Evolutionary conservation across 345 rosid genomes (phyloP).

Genomic region (Arabidopsis arenosa): DNA sequence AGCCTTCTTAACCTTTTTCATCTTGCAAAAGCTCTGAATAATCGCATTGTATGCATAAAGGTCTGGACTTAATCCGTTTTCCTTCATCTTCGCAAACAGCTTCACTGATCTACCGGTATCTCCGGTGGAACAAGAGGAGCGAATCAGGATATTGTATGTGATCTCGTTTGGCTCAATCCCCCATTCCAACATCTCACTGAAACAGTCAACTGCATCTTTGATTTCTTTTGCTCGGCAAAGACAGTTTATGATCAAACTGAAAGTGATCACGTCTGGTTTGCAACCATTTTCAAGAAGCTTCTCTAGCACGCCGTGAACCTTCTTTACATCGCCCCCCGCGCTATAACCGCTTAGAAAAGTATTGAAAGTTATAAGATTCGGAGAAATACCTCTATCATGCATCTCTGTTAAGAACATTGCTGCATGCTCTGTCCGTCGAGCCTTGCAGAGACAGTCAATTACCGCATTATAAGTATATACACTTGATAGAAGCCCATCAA

Average conservation of each 20-base stretch:
- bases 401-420: slow-evolving; percentile 53
- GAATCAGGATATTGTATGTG: slow-evolving; percentile 73
- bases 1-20: slow-evolving; percentile 62
- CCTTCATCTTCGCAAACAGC: slow-evolving; percentile 66
- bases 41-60: slow-evolving; percentile 66
- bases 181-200: slow-evolving; percentile 83
- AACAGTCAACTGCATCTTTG: slow-evolving; percentile 84
- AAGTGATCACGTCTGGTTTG: slow-evolving; percentile 79
- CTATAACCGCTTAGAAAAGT: slow-evolving; percentile 69
- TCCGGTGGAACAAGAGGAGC: slow-evolving; percentile 59
- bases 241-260: slow-evolving; percentile 74
- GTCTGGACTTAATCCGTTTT: slow-evolving; percentile 65
- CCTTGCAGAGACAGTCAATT: slow-evolving; percentile 82
- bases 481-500: slow-evolving; percentile 56
- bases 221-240: slow-evolving; percentile 65
- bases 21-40: slow-evolving; percentile 66
- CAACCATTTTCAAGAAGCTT: slow-evolving; percentile 65
- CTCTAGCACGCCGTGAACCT: slow-evolving; percentile 52
- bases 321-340: slow-evolving; percentile 53
- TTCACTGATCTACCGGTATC: slow-evolving; percentile 59
- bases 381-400: slow-evolving; percentile 59
- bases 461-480: slow-evolving; percentile 70
- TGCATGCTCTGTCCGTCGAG: slow-evolving; percentile 59
- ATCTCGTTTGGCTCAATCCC: slow-evolving; percentile 73
- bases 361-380: slow-evolving; percentile 83